Percentiles rank a stretch among this genome's conserved stretches.
phyloP scores from a whole-genome alignment of 1,284 basidiomycete species.

The Rhodotorula sp. region DNA sequence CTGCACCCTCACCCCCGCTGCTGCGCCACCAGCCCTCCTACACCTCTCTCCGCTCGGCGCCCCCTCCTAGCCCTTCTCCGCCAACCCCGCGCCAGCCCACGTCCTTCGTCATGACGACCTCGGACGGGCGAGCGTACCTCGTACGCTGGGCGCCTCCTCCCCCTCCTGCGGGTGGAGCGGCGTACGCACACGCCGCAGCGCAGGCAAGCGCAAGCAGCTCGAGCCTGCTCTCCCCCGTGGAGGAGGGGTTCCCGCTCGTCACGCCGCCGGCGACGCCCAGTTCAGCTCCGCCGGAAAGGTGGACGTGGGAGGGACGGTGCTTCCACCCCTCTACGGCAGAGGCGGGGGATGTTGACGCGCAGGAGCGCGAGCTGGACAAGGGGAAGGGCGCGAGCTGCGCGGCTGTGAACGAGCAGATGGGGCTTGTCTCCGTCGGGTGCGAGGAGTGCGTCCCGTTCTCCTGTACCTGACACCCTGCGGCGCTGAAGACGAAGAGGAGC shows the following conservation, averaged over 20 bases:
- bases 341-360: background rate
- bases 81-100: constrained; percentile 43
- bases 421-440: constrained; percentile 36
- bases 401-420: constrained; percentile 24
- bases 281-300: constrained; percentile 57
- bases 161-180: too few species aligned
- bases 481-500: background rate
- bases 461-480: background rate
- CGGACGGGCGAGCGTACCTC: constrained; percentile 53
- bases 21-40: background rate
- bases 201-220: background rate
- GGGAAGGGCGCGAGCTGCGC: constrained; percentile 26
- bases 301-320: constrained; percentile 64
- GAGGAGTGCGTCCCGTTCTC: constrained; percentile 25
- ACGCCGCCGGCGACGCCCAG: constrained; percentile 53
- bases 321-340: constrained; percentile 46
- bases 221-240: constrained; percentile 6
- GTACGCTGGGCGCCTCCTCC: constrained; percentile 46
- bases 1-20: background rate
- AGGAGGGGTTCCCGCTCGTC: background rate
- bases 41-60: background rate
- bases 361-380: constrained; percentile 29
- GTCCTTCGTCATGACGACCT: constrained; percentile 50
- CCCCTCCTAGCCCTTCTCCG: background rate
- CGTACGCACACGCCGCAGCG: constrained; percentile 28